Evolutionary conservation across 2,329 filamentous ascomycete species (phyloP), one percentile per base, ranked within the genome.

Genomic region (Plenodomus tracheiphilus): DNA sequence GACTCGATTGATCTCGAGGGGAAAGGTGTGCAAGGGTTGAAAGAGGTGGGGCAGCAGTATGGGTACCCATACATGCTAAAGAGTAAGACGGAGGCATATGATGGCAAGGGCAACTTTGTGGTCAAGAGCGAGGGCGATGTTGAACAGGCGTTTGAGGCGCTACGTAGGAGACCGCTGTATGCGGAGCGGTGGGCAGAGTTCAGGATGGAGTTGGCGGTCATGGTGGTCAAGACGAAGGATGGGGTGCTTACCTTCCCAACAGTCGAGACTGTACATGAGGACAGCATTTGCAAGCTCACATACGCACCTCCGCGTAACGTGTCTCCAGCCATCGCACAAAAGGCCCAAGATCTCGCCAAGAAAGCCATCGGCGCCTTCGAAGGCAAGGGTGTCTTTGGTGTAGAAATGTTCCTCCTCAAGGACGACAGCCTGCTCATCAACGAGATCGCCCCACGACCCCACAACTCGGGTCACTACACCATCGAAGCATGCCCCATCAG

Each of bases 381-480:
- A 77, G 94, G 94, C 43, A 87, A 94, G 54, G 94, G 94, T 56
- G 89, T 96, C 25, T 99, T 97, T 72, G 94, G 93, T 0, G 93
- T 97, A 0, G 94, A 99, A 75, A 89, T 97, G 85, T 99, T 99
- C 74, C 75, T 97, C 3, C 81, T 92, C 10, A 76, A 85, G 41
- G 85, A 94, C 62, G 84, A 80, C 49, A 77, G 77, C 1, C 79
- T 96, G 1, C 75, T 95, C 49, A 81, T 97, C 61, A 96, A 96
- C 72, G 91, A 96, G 74, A 87, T 95, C 55, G 90, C 90, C 0
- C 90, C 89, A 11, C 81, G 90, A 34, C 83, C 84, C 42, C 92
- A 97, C 75, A 97, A 97, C 76, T 95, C 90, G 0, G 94, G 94
- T 0, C 94, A 97, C 74, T 93, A 92, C 74, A 96, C 89, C 2